Percentiles rank a stretch among this genome's conserved stretches.
These are phyloP conservation scores for Colletotrichum trifolii DNA, from an alignment of 2,329 filamentous ascomycete species.

Conservation along the genomic window DNA sequence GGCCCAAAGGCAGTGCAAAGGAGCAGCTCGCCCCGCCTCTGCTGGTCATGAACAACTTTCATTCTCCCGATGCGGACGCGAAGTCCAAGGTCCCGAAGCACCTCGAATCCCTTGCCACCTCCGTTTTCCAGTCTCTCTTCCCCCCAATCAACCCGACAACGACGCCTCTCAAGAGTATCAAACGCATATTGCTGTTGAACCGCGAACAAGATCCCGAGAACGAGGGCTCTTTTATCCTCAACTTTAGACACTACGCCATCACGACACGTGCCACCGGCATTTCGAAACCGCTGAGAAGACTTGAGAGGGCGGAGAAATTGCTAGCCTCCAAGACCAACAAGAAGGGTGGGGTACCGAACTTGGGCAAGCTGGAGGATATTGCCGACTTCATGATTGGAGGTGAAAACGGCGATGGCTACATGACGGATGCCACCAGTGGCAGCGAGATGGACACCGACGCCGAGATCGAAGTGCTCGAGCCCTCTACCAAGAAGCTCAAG, in stretches of 20 bases:
- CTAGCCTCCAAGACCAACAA: constrained; percentile 68
- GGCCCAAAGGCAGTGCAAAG: constrained; percentile 83
- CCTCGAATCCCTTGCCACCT: constrained; percentile 91
- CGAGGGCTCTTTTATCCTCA: constrained; percentile 81
- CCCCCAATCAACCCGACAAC: constrained; percentile 93
- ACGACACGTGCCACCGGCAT: constrained; percentile 88
- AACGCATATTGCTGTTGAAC: constrained; percentile 89
- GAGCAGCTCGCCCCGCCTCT: constrained; percentile 88
- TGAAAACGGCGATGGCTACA: constrained; percentile 82
- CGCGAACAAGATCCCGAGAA: constrained; percentile 73
- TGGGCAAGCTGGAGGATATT: constrained; percentile 91
- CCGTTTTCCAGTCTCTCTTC: constrained; percentile 95
- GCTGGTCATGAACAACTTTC: constrained; percentile 99
- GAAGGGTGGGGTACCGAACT: constrained; percentile 84
- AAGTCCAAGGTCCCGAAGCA: constrained; percentile 86
- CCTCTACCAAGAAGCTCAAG: constrained; percentile 68
- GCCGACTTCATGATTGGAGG: constrained; percentile 93
- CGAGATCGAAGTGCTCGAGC: constrained; percentile 87
- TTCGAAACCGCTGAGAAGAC: constrained; percentile 82
- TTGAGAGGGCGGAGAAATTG: constrained; percentile 88
- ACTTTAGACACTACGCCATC: constrained; percentile 94
- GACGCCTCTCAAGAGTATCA: constrained; percentile 91
- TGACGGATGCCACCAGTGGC: constrained; percentile 85
- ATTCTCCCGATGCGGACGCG: constrained; percentile 69
- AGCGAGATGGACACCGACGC: constrained; percentile 95